Conservation (phyloP, 1,139 yeast genomes). For the Nakaseomyces sp. region DNA sequence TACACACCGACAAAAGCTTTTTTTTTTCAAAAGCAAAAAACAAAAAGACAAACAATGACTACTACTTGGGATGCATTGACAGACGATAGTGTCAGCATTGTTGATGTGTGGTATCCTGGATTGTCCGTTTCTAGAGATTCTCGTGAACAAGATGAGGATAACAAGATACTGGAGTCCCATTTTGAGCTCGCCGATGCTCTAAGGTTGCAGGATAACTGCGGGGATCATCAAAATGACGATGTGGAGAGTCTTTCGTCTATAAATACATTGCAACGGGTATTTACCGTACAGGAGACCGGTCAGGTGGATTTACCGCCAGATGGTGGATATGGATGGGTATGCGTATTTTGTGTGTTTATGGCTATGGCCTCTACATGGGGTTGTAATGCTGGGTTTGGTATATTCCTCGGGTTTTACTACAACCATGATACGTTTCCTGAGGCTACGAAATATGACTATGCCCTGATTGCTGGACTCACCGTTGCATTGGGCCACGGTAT, state of each 20-base stretch:
- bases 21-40: too few relatives aligned
- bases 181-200: background rate
- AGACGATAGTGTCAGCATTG: background rate
- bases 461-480: conserved; percentile 60
- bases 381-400: conserved; percentile 59
- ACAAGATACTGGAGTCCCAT: background rate
- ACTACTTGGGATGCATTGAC: background rate
- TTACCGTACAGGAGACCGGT: conserved; percentile 31
- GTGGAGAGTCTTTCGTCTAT: background rate
- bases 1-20: too few relatives aligned
- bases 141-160: background rate
- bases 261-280: conserved; percentile 27
- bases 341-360: conserved; percentile 45
- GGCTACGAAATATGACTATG: conserved; percentile 52
- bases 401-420: conserved; percentile 51
- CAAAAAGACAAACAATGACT: too few relatives aligned
- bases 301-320: conserved; percentile 46
- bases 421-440: conserved; percentile 43
- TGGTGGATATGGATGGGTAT: conserved; percentile 65
- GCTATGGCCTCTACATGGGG: conserved; percentile 67
- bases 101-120: background rate
- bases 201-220: background rate
- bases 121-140: background rate
- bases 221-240: background rate
- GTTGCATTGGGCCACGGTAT: conserved; percentile 49